Evolutionary conservation across 1,284 basidiomycete genomes (phyloP).

Genomic region (Naganishia cerealis): DNA sequence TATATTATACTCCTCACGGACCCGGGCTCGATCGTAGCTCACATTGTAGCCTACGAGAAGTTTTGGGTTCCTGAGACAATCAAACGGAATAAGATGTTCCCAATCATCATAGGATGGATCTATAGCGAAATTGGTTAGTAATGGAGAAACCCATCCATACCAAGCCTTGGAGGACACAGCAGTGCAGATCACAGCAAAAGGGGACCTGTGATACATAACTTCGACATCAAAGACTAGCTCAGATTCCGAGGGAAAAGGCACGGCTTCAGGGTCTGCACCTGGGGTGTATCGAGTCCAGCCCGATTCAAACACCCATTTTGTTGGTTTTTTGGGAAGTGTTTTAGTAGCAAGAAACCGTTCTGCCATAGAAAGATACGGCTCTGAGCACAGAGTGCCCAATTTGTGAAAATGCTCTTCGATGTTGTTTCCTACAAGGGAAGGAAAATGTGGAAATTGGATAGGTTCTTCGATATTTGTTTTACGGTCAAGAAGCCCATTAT

Average conservation of each 20-base stretch:
- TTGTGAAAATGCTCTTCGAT: too few species aligned
- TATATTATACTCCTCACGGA: conserved; percentile 81
- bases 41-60: conserved; percentile 92
- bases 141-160: conserved; percentile 96
- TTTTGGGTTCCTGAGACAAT: conserved; percentile 52
- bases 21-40: conserved; percentile 83
- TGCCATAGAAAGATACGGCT: too few species aligned
- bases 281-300: conserved; percentile 87
- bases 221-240: conserved; percentile 88
- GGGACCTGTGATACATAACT: conserved; percentile 78
- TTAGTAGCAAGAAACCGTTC: too few species aligned
- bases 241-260: conserved; percentile 58
- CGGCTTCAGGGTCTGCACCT: conserved; percentile 39
- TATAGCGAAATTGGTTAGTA: conserved; percentile 64
- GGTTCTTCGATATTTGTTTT: too few species aligned
- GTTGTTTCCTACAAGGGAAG: conserved; percentile 75
- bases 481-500: too few species aligned
- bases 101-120: conserved; percentile 35
- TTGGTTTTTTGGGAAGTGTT: too few species aligned
- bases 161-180: conserved; percentile 80
- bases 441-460: conserved; percentile 80
- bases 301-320: conserved; percentile 68
- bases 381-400: too few species aligned
- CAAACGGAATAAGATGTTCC: conserved; percentile 50
- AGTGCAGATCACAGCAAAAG: conserved; percentile 84